Evolutionary conservation across 768 basidiomycete genomes (phyloP), one percentile per base, ranked within the genome.

Genomic region (Termitomyces sp.): DNA sequence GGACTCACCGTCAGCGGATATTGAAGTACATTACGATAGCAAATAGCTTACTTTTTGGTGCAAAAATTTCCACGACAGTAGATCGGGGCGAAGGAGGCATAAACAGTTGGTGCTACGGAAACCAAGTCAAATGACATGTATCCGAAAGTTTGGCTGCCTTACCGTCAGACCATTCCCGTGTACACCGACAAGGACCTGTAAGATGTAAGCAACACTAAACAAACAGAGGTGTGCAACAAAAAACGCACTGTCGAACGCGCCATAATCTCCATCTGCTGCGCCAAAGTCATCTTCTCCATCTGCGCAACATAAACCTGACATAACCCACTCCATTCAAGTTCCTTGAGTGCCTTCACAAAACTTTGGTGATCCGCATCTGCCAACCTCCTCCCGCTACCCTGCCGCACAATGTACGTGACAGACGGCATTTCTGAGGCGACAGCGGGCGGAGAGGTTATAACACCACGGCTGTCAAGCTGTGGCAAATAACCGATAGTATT

Each of bases 121-220:
- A 16, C 15, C 15, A 51, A 16, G 46, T 27, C 50, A 34, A 50
- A 52, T 44, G 33, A 27, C 15, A 54, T 22, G 12, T 6, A 41
- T n/a, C 12, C 37, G 20, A 15, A 44, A 55, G 7, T 34, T 33
- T 20, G 18, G 9, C 24, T 24, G 6, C 58, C 58, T 55, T 60
- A 76, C 76, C 53, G 88, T 87, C 9, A 92, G 72, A 18, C 88
- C 87, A 68, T 89, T 89, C 13, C 87, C 88, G 61, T 87, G 86
- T 20, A 87, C 82, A n/a, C 85, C 86, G 31, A 88, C 68, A 62
- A 88, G 66, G 54, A 85, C 70, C 84, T 85, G 18, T 27, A 13
- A 45, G 20, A 44, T 46, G 15, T 42, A n/a, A 27, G 12, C 7
- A 9, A 37, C 12, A 1, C 30, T 22, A n/a, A 51, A 33, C 7